Evolutionary conservation across 2,329 filamentous ascomycete genomes (phyloP).

Genomic region (Elsinoe arachidis): DNA sequence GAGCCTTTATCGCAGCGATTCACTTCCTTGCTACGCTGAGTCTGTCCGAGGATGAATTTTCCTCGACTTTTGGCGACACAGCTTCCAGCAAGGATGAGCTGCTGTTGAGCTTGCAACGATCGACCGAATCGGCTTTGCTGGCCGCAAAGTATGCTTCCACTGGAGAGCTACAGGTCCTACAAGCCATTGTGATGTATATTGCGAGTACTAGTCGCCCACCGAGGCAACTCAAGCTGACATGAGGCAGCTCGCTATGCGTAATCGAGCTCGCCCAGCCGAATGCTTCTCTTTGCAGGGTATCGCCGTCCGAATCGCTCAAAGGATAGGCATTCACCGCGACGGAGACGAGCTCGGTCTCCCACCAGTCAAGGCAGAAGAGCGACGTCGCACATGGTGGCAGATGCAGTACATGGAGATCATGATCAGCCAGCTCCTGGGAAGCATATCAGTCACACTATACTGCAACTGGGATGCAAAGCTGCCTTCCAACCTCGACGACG

Average conservation of each 20-base stretch:
- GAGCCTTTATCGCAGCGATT: slow-evolving; percentile 1
- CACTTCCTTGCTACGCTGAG: slow-evolving; percentile 12
- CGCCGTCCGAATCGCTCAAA: slow-evolving; percentile 51
- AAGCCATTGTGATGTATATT: slow-evolving; percentile 13
- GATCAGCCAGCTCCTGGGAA: slow-evolving; percentile 7
- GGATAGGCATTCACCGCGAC: slow-evolving; percentile 55
- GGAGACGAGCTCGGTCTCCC: slow-evolving; percentile 40
- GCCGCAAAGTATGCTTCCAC: slow-evolving; percentile 9
- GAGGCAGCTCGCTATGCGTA: background rate
- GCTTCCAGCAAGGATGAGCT: background rate
- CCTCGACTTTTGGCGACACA: background rate
- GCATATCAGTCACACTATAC: slow-evolving; percentile 13
- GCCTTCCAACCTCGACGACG: slow-evolving; percentile 13
- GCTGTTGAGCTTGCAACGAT: slow-evolving; percentile 2
- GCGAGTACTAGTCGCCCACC: background rate
- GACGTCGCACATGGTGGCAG: slow-evolving; percentile 51
- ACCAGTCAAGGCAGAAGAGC: slow-evolving; percentile 50
- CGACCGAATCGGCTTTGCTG: slow-evolving; percentile 9
- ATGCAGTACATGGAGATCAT: slow-evolving; percentile 14
- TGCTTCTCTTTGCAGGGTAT: slow-evolving; percentile 45
- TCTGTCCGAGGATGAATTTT: slow-evolving; percentile 12
- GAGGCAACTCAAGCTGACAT: background rate
- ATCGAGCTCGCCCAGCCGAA: slow-evolving; percentile 1
- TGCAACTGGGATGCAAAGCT: slow-evolving; percentile 12
- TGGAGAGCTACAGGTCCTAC: background rate